Evolutionary conservation across 345 rosid genomes (phyloP).

Genomic region (Pelargonium nanum): DNA sequence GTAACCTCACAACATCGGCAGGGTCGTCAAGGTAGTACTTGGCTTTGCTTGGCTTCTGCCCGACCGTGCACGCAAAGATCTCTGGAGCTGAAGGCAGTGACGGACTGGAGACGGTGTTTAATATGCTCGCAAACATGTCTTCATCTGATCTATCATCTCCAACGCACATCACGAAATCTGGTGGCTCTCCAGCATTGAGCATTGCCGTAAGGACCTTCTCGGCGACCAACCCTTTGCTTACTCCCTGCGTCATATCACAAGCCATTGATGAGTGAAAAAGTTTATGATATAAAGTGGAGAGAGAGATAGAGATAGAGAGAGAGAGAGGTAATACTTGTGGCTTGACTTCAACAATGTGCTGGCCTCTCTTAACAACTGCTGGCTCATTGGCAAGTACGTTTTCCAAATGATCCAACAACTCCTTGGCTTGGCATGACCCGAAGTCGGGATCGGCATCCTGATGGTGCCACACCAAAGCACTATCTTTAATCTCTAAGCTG

Average conservation of each 20-base stretch:
- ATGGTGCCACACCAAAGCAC: slow-evolving; percentile 24
- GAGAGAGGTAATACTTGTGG: slow-evolving; percentile 11
- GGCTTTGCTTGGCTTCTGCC: slow-evolving; percentile 58
- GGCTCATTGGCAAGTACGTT: slow-evolving; percentile 20
- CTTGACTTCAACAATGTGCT: slow-evolving; percentile 19
- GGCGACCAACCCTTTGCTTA: slow-evolving; percentile 40
- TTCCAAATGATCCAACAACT: slow-evolving; percentile 20
- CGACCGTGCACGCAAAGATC: slow-evolving; percentile 51
- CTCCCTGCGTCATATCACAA: slow-evolving; percentile 28
- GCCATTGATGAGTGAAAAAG: no score
- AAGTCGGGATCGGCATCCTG: slow-evolving; percentile 17
- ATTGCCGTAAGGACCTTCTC: slow-evolving; percentile 35
- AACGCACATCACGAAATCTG: slow-evolving; percentile 46
- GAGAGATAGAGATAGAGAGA: background rate
- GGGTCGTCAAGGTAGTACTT: slow-evolving; percentile 45
- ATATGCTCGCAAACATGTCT: slow-evolving; percentile 53
- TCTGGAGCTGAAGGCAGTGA: slow-evolving; percentile 24
- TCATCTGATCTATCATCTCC: slow-evolving; percentile 65
- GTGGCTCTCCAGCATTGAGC: slow-evolving; percentile 24
- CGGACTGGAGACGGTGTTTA: slow-evolving; percentile 17
- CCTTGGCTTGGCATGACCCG: slow-evolving; percentile 22
- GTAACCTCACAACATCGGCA: slow-evolving; percentile 27
- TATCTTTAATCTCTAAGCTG: slow-evolving; percentile 18
- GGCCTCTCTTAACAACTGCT: slow-evolving; percentile 19
- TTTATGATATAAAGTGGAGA: background rate